phyloP scores from a whole-genome alignment of 768 basidiomycete species.

The Rhodosporidiobolus odoratus region DNA sequence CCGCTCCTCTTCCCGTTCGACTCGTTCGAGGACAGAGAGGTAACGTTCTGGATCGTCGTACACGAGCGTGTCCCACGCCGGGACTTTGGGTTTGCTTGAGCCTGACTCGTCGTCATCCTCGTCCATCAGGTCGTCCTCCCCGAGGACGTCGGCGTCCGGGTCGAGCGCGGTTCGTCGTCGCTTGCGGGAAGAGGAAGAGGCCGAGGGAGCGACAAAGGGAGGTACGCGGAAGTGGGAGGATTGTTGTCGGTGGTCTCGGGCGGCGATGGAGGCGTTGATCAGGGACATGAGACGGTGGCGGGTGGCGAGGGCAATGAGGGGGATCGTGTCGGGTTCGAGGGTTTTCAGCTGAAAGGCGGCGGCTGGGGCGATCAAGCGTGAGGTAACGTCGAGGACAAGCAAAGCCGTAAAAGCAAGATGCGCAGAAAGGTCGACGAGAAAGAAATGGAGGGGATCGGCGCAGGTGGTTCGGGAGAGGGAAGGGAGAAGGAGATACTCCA shows the following conservation, averaged over 20 bases:
- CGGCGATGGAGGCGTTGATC: slow-evolving; percentile 29
- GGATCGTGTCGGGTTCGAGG: slow-evolving; percentile 48
- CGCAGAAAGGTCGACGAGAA: neutral
- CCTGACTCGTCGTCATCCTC: slow-evolving; percentile 53
- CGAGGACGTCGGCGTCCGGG: slow-evolving; percentile 58
- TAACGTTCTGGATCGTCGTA: slow-evolving; percentile 76
- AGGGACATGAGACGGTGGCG: slow-evolving; percentile 52
- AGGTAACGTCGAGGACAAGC: neutral
- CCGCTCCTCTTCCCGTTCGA: slow-evolving; percentile 78
- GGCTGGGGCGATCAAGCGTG: slow-evolving; percentile 1
- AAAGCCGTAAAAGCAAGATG: neutral
- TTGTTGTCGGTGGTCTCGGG: slow-evolving; percentile 47
- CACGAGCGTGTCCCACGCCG: slow-evolving; percentile 78
- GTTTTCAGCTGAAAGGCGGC: slow-evolving; percentile 31
- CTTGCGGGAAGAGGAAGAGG: slow-evolving; percentile 51
- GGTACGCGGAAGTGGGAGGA: slow-evolving; percentile 50
- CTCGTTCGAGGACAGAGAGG: slow-evolving; percentile 65
- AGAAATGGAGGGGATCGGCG: neutral
- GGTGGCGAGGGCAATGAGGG: slow-evolving; percentile 37
- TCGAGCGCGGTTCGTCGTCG: slow-evolving; percentile 49
- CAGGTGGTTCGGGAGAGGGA: too few species aligned
- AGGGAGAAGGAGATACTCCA: too few species aligned
- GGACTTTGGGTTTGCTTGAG: slow-evolving; percentile 45
- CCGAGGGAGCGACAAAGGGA: slow-evolving; percentile 55
- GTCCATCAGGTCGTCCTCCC: slow-evolving; percentile 75